Base-by-base conservation (phyloP, 2,329 filamentous ascomycete genomes). In the Botryotinia calthae region DNA sequence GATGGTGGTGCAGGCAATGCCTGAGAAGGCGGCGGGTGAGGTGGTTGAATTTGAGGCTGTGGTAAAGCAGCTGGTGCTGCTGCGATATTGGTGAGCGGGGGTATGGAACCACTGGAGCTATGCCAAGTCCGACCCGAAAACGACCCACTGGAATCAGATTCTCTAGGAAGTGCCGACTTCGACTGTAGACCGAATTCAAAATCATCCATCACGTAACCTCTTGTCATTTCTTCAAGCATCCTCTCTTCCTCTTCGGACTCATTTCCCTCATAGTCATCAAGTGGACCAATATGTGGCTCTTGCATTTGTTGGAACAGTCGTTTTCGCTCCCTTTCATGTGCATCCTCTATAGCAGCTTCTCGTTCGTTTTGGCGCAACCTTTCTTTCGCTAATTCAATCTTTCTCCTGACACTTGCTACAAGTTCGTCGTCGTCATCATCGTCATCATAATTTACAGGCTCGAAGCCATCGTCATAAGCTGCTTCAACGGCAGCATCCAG, bases 401-500 rank as follows among this genome's bases (percentile, higher is more conserved):
- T 91, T 58, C 88, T 86, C 77, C 90, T 83, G 4, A 89, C 87
- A 75, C 87, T 88, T 0, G 84, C 85, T 14, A 87, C 84, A 34
- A 85, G 82, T 44, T 87, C 77, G 48, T 83, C 82, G 63, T 84
- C 81, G n/a, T 83, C 82, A 44, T 83, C 82, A 65, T 84, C 81
- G n/a, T 83, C 79, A 37, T 82, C 78, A 71, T 77, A 78, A 42
- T 86, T 86, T 81, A 88, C 89, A 6, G 92, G 92, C 79, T 97
- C 94, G 75, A 94, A 93, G 0, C 93, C 93, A 75, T 98, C 94
- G 80, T 97, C 92, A 81, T 98, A 99, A 8, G 95, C 96, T 68
- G 95, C 95, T 82, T 98, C 96, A 14, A 98, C 95, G 22, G 96
- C 96, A 37, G 95, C 95, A 83, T 98, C 95, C 61, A 98, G 86